Evolutionary conservation across 441 rosid genomes (phyloP).

Genomic region (Populus tomentosa): DNA sequence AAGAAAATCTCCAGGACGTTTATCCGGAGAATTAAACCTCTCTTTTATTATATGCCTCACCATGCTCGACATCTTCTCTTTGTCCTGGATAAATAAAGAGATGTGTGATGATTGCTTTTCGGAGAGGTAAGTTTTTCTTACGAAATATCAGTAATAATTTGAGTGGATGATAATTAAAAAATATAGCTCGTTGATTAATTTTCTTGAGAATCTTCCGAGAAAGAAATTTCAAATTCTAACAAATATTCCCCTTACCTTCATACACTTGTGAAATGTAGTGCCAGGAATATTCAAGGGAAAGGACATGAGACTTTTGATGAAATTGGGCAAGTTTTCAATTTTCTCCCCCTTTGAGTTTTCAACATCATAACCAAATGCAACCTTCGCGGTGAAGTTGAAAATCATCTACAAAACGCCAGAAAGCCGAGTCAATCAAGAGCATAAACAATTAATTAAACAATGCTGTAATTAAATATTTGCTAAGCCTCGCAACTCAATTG

Average conservation of each 20-base stretch:
- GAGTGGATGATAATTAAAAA: not conserved
- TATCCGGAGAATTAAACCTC: not conserved
- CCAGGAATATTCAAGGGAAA: constrained; percentile 37
- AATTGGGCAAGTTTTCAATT: not conserved
- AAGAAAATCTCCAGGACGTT: constrained; percentile 19
- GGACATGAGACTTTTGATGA: constrained; percentile 17
- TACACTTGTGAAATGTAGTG: constrained; percentile 28
- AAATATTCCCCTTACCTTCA: constrained; percentile 15
- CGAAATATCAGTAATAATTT: not conserved
- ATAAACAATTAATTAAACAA: not conserved
- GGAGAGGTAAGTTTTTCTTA: not conserved
- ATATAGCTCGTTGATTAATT: not conserved
- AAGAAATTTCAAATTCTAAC: not conserved
- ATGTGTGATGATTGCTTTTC: not conserved
- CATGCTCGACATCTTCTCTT: constrained; percentile 4
- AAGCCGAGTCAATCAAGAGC: not conserved
- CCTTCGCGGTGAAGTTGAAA: constrained; percentile 8
- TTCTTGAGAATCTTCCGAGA: not conserved
- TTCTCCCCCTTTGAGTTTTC: constrained; percentile 1
- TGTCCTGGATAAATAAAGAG: constrained; percentile 7
- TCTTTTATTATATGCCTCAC: constrained; percentile 11
- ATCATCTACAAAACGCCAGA: constrained; percentile 16
- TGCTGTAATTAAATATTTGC: no score
- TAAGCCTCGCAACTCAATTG: no score
- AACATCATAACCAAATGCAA: constrained; percentile 10